Evolutionary conservation across 2,329 filamentous ascomycete species (phyloP).

Genomic region (Drechmeria coniospora): DNA sequence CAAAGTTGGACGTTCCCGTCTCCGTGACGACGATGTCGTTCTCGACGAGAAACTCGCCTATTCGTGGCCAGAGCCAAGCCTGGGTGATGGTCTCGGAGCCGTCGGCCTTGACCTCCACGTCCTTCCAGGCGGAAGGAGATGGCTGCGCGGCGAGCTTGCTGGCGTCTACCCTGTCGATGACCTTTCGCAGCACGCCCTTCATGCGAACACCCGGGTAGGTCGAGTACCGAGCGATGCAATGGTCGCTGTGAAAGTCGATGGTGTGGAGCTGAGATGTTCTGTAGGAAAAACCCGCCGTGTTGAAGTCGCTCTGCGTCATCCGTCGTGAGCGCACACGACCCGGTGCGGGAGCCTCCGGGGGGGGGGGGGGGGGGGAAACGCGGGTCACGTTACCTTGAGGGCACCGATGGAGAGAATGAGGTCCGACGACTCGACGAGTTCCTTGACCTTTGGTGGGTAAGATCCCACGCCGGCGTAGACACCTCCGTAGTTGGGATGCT

Average conservation of each 20-base stretch:
- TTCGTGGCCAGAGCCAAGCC: conserved; percentile 60
- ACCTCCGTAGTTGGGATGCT: conserved; percentile 59
- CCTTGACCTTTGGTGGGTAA: conserved; percentile 43
- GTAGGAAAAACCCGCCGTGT: conserved; percentile 72
- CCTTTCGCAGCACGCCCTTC: conserved; percentile 59
- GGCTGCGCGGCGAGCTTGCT: conserved; percentile 39
- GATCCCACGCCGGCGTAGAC: conserved; percentile 74
- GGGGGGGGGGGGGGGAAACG: neutral
- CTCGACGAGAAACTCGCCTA: conserved; percentile 56
- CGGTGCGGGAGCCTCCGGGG: neutral
- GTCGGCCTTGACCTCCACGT: conserved; percentile 25
- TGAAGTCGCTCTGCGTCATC: conserved; percentile 50
- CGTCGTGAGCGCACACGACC: neutral
- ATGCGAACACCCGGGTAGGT: conserved; percentile 66
- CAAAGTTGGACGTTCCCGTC: conserved; percentile 78
- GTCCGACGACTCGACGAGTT: conserved; percentile 53
- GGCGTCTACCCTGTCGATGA: conserved; percentile 45
- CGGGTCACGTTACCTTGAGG: conserved; percentile 26
- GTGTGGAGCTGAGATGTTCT: conserved; percentile 60
- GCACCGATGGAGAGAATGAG: conserved; percentile 56
- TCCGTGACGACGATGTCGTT: conserved; percentile 73
- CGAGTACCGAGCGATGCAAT: conserved; percentile 59
- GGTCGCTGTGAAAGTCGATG: conserved; percentile 66
- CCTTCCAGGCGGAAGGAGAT: conserved; percentile 38
- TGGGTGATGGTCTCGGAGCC: conserved; percentile 41